Evolutionary conservation across 1,139 yeast genomes (phyloP).

Genomic region (Kodamaea sp.): DNA sequence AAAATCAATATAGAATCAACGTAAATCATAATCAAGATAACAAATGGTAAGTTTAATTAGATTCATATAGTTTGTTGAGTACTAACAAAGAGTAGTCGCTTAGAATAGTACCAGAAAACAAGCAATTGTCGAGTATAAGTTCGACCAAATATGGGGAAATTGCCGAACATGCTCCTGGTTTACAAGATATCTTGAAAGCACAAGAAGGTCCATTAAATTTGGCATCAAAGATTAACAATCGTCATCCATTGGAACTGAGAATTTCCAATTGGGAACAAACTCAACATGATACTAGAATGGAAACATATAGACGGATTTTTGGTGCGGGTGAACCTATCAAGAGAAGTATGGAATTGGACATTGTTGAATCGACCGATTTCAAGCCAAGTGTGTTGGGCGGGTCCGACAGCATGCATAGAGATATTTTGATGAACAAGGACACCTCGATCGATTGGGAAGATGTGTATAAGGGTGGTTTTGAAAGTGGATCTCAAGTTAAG

Average conservation of each 20-base stretch:
- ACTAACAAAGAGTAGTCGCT: constrained; percentile 32
- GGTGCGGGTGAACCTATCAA: constrained; percentile 95
- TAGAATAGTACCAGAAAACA: constrained; percentile 47
- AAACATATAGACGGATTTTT: constrained; percentile 74
- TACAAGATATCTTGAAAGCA: constrained; percentile 55
- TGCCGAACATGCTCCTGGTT: constrained; percentile 60
- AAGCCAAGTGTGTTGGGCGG: constrained; percentile 64
- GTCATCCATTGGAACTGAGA: constrained; percentile 84
- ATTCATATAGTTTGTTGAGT: background rate
- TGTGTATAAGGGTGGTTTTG: constrained; percentile 60
- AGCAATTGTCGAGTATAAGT: constrained; percentile 39
- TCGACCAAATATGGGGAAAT: constrained; percentile 47
- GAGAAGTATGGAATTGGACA: constrained; percentile 78
- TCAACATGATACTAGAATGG: constrained; percentile 67
- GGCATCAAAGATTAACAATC: constrained; percentile 68
- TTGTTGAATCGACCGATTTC: constrained; percentile 71
- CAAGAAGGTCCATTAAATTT: constrained; percentile 59
- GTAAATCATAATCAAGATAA: background rate
- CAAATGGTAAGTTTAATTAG: background rate
- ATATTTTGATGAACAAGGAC: constrained; percentile 76
- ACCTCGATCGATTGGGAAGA: constrained; percentile 90
- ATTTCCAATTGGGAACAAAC: constrained; percentile 76
- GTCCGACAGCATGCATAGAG: constrained; percentile 58
- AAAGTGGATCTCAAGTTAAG: constrained; percentile 31
- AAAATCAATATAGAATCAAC: background rate